phyloP scores from a whole-genome alignment of 768 basidiomycete genomes.

The Suillus spraguei region DNA sequence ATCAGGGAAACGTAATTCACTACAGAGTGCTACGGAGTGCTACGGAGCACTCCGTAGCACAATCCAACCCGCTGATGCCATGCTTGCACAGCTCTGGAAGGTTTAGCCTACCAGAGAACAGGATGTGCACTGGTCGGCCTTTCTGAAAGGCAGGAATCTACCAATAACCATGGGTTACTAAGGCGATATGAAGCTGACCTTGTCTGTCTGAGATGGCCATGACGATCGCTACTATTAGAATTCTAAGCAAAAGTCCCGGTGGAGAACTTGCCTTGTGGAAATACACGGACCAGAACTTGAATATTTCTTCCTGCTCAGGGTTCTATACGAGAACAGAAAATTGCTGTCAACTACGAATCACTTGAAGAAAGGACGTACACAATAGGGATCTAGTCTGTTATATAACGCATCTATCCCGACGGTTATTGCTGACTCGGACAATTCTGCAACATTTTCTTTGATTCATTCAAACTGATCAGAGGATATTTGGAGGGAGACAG shows the following conservation, averaged over 20 bases:
- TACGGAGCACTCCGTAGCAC: too few species aligned
- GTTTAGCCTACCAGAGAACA: conserved; percentile 62
- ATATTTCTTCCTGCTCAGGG: conserved; percentile 67
- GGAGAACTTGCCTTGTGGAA: conserved; percentile 64
- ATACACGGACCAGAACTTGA: conserved; percentile 78
- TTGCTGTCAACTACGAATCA: not conserved
- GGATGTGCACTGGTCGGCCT: conserved; percentile 73
- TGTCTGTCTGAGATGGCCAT: conserved; percentile 54
- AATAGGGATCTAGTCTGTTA: conserved; percentile 63
- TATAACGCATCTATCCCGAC: conserved; percentile 70
- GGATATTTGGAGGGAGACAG: too few species aligned
- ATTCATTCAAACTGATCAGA: conserved; percentile 53
- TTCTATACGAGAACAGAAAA: conserved; percentile 44
- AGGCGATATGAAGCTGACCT: conserved; percentile 43
- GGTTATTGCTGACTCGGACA: conserved; percentile 67
- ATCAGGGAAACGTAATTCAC: too few species aligned
- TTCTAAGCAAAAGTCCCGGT: not conserved
- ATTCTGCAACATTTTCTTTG: conserved; percentile 66
- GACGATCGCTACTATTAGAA: not conserved
- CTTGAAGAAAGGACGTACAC: conserved; percentile 46
- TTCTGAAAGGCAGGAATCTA: conserved; percentile 39
- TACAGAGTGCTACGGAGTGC: too few species aligned
- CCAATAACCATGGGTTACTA: not conserved
- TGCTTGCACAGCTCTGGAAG: conserved; percentile 56
- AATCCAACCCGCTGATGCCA: too few species aligned